Percentiles rank a stretch among this genome's conserved stretches.
Evolutionary conservation across 805 yeast genomes (phyloP).

Genomic region (Candida loeiensis): DNA sequence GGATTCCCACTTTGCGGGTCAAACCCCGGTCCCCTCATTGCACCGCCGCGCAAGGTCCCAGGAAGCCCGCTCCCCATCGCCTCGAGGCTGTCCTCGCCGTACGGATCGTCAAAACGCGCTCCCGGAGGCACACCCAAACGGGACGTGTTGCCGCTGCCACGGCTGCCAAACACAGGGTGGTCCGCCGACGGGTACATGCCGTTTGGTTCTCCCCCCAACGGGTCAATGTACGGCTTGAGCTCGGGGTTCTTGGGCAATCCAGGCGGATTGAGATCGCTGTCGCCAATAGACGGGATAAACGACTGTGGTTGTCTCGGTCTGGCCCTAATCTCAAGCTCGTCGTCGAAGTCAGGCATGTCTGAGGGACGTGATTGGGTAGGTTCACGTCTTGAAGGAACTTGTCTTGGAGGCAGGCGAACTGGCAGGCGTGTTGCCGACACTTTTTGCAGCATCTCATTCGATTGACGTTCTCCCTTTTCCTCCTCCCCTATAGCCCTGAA

Average conservation of each 20-base stretch:
- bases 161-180: conserved; percentile 48
- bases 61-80: conserved; percentile 46
- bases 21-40: conserved; percentile 7
- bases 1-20: not conserved
- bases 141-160: conserved; percentile 20
- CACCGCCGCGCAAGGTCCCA: conserved; percentile 28
- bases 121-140: conserved; percentile 43
- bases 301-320: conserved; percentile 7
- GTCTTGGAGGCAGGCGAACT: not conserved
- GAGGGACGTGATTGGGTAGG: conserved; percentile 20
- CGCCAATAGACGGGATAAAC: conserved; percentile 41
- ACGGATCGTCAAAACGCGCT: conserved; percentile 52
- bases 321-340: conserved; percentile 43
- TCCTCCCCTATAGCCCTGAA: conserved; percentile 3
- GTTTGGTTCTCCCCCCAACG: conserved; percentile 25
- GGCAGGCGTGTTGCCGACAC: not conserved
- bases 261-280: conserved; percentile 48
- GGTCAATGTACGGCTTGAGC: conserved; percentile 43
- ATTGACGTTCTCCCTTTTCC: not conserved
- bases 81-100: conserved; percentile 42
- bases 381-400: too few species aligned
- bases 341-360: conserved; percentile 53
- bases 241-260: conserved; percentile 40
- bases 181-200: conserved; percentile 54
- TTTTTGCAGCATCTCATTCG: not conserved